phyloP scores from a whole-genome alignment of 441 rosid genomes.

The Croton setiger region DNA sequence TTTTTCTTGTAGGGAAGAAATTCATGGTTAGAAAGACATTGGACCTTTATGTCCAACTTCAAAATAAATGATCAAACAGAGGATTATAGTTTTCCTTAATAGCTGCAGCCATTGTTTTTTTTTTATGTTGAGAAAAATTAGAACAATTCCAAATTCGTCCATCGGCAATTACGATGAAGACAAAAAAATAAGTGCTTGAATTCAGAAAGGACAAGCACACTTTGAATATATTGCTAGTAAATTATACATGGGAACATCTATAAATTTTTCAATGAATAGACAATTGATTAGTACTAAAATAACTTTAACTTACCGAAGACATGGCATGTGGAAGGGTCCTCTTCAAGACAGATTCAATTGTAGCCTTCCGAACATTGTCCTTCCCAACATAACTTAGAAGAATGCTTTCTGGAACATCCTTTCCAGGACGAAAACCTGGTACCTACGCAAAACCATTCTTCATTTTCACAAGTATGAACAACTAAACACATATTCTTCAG shows the following conservation, averaged over 20 bases:
- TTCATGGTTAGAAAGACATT: not conserved
- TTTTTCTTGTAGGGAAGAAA: not conserved
- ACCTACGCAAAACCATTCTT: conserved; percentile 36
- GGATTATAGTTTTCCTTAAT: not conserved
- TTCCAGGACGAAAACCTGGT: conserved; percentile 90
- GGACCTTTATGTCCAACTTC: not conserved
- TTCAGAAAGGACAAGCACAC: not conserved
- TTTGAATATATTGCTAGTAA: not conserved
- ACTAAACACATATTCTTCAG: not conserved
- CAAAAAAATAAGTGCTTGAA: not conserved
- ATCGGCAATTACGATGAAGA: not conserved
- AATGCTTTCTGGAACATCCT: conserved; percentile 65
- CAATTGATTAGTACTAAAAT: not conserved
- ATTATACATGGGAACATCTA: not conserved
- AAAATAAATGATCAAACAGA: not conserved
- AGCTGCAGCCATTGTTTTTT: not conserved
- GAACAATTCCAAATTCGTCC: conserved; percentile 1
- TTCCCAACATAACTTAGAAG: conserved; percentile 72
- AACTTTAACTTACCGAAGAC: conserved; percentile 49
- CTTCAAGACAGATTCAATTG: conserved; percentile 80
- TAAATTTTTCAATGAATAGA: not conserved
- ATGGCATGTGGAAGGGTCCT: conserved; percentile 96
- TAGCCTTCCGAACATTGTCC: conserved; percentile 63
- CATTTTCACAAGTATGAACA: conserved; percentile 3
- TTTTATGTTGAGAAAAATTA: not conserved